Base-by-base conservation (phyloP, 2,329 filamentous ascomycete species). In the Sphaerulina musiva region DNA sequence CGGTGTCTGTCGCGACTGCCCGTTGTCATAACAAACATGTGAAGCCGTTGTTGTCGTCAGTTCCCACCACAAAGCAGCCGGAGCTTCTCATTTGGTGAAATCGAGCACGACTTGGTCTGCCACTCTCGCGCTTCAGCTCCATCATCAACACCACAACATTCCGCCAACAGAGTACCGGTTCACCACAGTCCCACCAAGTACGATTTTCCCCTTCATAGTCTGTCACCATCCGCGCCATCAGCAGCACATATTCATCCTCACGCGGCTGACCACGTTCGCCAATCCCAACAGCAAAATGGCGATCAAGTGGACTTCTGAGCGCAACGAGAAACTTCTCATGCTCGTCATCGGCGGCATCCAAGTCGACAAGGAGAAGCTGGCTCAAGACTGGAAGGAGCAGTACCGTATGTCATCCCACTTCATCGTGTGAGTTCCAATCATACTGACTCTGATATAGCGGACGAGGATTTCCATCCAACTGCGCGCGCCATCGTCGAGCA, bases 251-350 rank as follows among this genome's bases (percentile, higher is more conserved):
- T 38, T n/a, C 4, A 11, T 11, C 12, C 4, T 10, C 40, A 4
- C 14, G 11, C 9, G 1, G 26, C 46, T 45, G 12, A 31, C 44
- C 9, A 26, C 41, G 4, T 9, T 45, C 2, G 7, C 20, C 32
- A 38, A 11, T 11, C 4, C 6, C 34, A 12, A n/a, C 34, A 20
- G 43, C 34, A 53, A 60, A 4, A 66, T 64, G 61, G 55, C 62
- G 4, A 55, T 45, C 9, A 56, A 40, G 31, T 66, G 65, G 64
- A 63, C 55, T 12, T 23, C 60, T 6, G 59, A 59, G 6, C 55
- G 58, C 17, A 56, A 67, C 40, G 54, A 64, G 56, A 53, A 56
- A n/a, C 49, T 66, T 1, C 44, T 66, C 42, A 55, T 66, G n/a
- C 57, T 65, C 4, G 36, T 64, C 29, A 41, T 65, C 53, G 44